Evolutionary conservation across 495 filamentous ascomycete genomes (phyloP).

Genomic region (Daldinia decipiens): DNA sequence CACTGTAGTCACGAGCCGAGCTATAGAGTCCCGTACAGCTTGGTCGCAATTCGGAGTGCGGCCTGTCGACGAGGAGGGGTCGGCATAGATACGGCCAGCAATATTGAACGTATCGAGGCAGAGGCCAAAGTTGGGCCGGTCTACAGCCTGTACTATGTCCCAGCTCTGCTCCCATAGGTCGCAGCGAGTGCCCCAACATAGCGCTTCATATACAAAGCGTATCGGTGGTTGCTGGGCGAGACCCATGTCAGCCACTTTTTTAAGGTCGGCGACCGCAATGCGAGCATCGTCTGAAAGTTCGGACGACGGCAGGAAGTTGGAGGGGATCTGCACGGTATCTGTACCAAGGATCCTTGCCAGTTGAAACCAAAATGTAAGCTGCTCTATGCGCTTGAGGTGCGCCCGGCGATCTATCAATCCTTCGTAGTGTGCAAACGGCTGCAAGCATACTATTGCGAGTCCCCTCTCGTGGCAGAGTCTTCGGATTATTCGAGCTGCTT

Average conservation of each 20-base stretch:
- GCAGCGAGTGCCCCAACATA: constrained; percentile 78
- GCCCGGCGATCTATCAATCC: constrained; percentile 72
- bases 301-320: constrained; percentile 69
- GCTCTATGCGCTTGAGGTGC: constrained; percentile 66
- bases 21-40: constrained; percentile 66
- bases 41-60: constrained; percentile 66
- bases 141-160: constrained; percentile 71
- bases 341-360: constrained; percentile 71
- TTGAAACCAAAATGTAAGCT: constrained; percentile 75
- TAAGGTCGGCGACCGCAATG: constrained; percentile 72
- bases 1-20: constrained; percentile 64
- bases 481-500: constrained; percentile 67
- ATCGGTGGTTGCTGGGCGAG: constrained; percentile 62
- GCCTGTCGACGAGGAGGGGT: constrained; percentile 67
- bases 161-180: constrained; percentile 78
- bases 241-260: constrained; percentile 73
- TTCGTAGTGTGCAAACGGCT: constrained; percentile 84
- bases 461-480: constrained; percentile 65
- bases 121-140: constrained; percentile 78
- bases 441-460: constrained; percentile 74
- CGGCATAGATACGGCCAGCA: constrained; percentile 76
- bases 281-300: constrained; percentile 66
- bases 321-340: constrained; percentile 78
- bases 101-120: constrained; percentile 88
- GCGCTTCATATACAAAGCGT: constrained; percentile 79